Evolutionary conservation across 306 rosid species (phyloP), one percentile per base, ranked within the genome.

Genomic region (Acacia crassicarpa): DNA sequence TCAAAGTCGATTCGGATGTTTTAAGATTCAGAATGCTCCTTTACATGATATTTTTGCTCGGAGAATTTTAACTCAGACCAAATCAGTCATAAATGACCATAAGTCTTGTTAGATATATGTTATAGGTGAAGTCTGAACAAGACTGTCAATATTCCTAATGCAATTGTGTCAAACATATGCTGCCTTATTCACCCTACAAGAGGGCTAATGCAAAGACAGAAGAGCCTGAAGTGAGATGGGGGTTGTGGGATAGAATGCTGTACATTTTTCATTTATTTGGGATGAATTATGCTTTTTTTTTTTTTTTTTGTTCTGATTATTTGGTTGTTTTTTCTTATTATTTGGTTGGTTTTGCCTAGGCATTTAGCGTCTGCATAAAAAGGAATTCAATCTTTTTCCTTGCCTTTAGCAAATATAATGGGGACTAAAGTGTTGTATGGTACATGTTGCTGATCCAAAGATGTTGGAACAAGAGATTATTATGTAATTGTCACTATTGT

Each of bases 401-500:
- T 38, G 35, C 35, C 13, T 66, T n/a, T 20, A 13, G 40, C 35
- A 33, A 51, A 53, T 33, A 32, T 14, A 15, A 53, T 33, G 14
- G 62, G 51, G 20, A 61, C 65, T 32, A 45, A 30, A n/a, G 72
- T 30, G 59, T 71, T 43, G 61, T 30, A 30, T 77, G 43, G 16
- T 78, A 75, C 53, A 65, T 46, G 46, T 41, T 32, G 38, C 38
- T 71, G 69, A 19, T 45, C 79, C 22, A 48, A 81, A 49, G 40
- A 72, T 61, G 44, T 73, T 81, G 8, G 69, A 61, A 38, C 46
- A 22, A 45, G 32, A 19, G 12, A 75, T 45, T 67, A 79, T 65
- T 80, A 35, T 25, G 81, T 72, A 51, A 23, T 25, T 81, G 75
- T 54, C 9, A 62, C 68, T 20, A 20, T 73, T 74, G 5, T 84